A percentile compares a stretch with the other conserved stretches of the same genome.
Evolutionary conservation across 257 asterid species (phyloP).

Genomic region (Echium plantagineum): DNA sequence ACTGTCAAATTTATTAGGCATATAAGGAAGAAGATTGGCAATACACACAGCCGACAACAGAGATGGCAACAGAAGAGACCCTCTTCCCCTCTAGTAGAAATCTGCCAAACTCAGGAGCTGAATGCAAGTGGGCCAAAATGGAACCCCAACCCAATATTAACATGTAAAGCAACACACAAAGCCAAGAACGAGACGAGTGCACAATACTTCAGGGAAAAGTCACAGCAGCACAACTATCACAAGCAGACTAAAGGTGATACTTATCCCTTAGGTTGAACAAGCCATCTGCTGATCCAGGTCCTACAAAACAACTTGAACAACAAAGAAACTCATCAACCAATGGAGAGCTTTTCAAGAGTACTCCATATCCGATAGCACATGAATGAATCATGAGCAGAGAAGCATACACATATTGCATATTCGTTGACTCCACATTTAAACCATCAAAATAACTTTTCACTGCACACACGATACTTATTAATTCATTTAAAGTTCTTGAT

Average conservation of each 20-base stretch:
- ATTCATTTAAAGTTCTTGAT: no score
- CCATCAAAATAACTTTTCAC: no score
- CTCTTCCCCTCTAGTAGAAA: slow-evolving; percentile 34
- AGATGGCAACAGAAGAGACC: slow-evolving; percentile 50
- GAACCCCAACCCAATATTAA: slow-evolving; percentile 18
- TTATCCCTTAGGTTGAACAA: slow-evolving; percentile 25
- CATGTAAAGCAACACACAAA: slow-evolving; percentile 39
- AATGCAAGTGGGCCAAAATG: slow-evolving; percentile 20
- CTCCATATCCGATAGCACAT: not conserved
- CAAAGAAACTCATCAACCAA: not conserved
- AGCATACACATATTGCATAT: no score
- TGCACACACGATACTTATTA: no score
- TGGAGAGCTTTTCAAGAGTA: not conserved
- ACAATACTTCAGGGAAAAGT: no score
- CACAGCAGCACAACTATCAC: not conserved
- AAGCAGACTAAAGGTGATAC: no score
- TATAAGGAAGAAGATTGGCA: slow-evolving; percentile 23
- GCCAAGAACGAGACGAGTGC: slow-evolving; percentile 8
- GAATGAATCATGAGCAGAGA: no score
- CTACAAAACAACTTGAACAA: slow-evolving; percentile 29
- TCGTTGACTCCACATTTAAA: no score
- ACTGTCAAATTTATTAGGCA: slow-evolving; percentile 78
- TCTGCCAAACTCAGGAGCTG: slow-evolving; percentile 47
- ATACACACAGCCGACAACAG: slow-evolving; percentile 43
- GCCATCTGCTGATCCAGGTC: slow-evolving; percentile 38